Evolutionary conservation across 2,329 filamentous ascomycete species (phyloP).

Genomic region (Venturia aucupariae): DNA sequence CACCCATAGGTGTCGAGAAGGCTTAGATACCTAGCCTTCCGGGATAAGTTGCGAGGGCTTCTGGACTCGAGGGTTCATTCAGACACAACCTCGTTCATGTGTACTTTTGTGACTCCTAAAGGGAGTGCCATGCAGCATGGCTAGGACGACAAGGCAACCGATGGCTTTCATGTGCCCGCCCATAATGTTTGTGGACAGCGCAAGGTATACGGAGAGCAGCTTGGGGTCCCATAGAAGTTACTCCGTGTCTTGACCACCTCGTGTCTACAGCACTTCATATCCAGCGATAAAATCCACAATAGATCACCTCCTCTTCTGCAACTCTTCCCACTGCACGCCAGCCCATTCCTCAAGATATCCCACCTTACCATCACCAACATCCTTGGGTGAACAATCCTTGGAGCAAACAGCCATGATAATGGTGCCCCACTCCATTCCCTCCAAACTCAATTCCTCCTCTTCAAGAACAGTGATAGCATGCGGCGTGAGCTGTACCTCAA

Average conservation of each 20-base stretch:
- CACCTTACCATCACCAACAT: slow-evolving; percentile 50
- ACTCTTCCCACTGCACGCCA: slow-evolving; percentile 97
- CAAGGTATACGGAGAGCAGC: no score
- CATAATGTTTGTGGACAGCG: no score
- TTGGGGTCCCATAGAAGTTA: no score
- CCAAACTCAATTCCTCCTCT: slow-evolving; percentile 56
- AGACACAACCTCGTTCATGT: no score
- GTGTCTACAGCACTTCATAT: neutral
- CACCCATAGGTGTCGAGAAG: no score
- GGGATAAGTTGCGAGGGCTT: no score
- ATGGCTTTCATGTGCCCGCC: no score
- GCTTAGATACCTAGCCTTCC: no score
- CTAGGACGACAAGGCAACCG: no score
- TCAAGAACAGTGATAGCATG: slow-evolving; percentile 86
- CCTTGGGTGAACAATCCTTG: slow-evolving; percentile 60
- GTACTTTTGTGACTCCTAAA: no score
- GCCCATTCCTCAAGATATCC: slow-evolving; percentile 91
- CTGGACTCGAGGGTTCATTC: no score
- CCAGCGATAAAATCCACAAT: neutral
- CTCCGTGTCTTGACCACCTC: neutral
- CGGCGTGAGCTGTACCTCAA: slow-evolving; percentile 88
- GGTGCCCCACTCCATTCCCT: slow-evolving; percentile 97
- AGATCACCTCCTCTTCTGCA: slow-evolving; percentile 19
- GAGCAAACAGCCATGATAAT: slow-evolving; percentile 79
- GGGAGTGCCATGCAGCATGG: no score